Conservation (phyloP, 75 land plant genomes). For the Picea sitchensis region DNA sequence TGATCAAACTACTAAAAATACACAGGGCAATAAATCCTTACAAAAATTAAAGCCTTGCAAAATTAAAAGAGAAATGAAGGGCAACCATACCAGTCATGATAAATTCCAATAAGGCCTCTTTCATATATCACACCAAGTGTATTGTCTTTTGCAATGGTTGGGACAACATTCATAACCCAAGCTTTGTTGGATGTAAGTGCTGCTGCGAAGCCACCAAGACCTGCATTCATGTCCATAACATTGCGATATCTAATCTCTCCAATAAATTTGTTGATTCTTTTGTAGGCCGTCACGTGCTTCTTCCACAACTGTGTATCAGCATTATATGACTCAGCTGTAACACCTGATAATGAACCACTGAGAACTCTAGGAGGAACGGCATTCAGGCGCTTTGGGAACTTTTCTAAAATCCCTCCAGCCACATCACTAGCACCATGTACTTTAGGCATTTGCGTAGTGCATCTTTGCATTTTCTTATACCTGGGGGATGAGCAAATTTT, state of each 20-base stretch:
- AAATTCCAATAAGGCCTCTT: constrained; percentile 88
- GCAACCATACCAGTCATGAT: constrained; percentile 78
- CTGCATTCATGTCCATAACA: constrained; percentile 95
- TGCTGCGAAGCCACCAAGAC: constrained; percentile 92
- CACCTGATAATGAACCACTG: constrained; percentile 66
- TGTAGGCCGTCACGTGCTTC: constrained; percentile 74
- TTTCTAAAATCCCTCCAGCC: constrained; percentile 60
- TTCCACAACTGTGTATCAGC: constrained; percentile 71
- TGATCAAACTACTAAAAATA: no score
- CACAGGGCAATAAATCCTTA: no score
- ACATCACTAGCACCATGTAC: constrained; percentile 42
- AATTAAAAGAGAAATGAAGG: no score
- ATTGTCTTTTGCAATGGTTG: constrained; percentile 66
- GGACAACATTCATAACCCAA: constrained; percentile 94
- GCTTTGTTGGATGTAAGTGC: constrained; percentile 58
- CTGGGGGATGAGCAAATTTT: constrained; percentile 18
- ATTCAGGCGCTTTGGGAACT: constrained; percentile 69
- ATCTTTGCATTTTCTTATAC: constrained; percentile 85
- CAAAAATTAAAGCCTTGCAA: no score
- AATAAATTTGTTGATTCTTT: constrained; percentile 52
- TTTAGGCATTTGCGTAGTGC: constrained; percentile 70
- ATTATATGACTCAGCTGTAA: constrained; percentile 48
- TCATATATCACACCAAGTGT: constrained; percentile 87
- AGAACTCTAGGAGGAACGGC: constrained; percentile 81
- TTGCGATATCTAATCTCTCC: constrained; percentile 76